Base-by-base conservation (phyloP, 192 early-diverging fungal species). In the Mortierella alpina region DNA sequence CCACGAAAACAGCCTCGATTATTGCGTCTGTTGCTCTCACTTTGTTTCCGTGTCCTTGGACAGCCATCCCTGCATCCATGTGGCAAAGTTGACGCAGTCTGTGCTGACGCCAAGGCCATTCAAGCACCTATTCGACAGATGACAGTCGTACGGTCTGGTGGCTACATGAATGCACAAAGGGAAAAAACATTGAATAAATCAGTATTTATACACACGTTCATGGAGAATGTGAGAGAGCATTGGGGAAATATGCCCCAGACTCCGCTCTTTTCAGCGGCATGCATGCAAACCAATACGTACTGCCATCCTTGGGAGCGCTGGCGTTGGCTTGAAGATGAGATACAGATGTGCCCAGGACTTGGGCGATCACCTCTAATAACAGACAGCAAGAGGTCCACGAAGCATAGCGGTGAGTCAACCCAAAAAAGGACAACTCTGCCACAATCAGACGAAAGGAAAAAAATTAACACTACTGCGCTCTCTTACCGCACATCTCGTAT, bases 401-500 rank as follows among this genome's bases (percentile, higher is more conserved):
- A 48, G 14, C 15, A 17, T 61, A 1, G 23, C 20, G 41, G 56
- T 42, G 13, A 63, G 46, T 45, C 62, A 76, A 17, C 17, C 52
- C 54, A 14, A 46, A 52, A 23, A 53, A 39, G 15, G 63, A 22
- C 53, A 42, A 59, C 56, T 20, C 17, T 18, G 13, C 5, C 52
- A 66, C 14, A 22, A 7, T 42, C 11, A 20, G 11, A 23, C 31
- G 6, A 14, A 18, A 1, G 10, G 15, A 48, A 56, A 15, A 31
- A 18, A 1, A 18, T 17, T 13, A 23, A 18, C n/a, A 2, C 17
- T 22, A 41, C 14, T 47, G 8, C 22, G 31, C 6, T 13, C n/a
- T 18, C 49, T 69, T 86, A 90, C 91, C 70, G 71, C 90, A 91
- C 74, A 94, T 92, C 60, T 86, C 73, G 64, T 94, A 94, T 75